Percentiles rank a stretch among this genome's conserved stretches.
phyloP scores from a whole-genome alignment of 768 basidiomycete species.

The Collybia sp. region DNA sequence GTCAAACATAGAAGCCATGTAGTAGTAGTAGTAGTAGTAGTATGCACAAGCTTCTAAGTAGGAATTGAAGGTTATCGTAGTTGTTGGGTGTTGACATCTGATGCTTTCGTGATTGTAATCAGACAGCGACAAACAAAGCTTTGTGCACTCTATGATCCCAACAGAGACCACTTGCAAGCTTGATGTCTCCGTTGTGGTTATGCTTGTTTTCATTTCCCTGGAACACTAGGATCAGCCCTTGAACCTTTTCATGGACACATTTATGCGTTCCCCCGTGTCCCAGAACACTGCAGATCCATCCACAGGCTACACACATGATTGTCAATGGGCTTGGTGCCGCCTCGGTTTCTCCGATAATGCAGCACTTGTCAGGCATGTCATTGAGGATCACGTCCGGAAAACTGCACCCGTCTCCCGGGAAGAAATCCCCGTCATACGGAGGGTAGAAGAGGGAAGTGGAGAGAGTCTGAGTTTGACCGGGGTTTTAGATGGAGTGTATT shows the following conservation, averaged over 20 bases:
- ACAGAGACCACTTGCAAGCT: too few species aligned
- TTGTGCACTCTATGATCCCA: too few species aligned
- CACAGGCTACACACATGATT: slow-evolving; percentile 22
- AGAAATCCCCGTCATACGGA: slow-evolving; percentile 38
- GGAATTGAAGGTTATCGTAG: too few species aligned
- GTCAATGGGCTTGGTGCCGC: slow-evolving; percentile 54
- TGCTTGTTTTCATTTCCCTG: not conserved
- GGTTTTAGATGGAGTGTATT: slow-evolving; percentile 6
- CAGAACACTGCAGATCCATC: slow-evolving; percentile 1
- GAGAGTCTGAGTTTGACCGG: slow-evolving; percentile 25
- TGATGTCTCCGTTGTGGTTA: not conserved
- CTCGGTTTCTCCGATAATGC: slow-evolving; percentile 29
- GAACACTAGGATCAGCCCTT: too few species aligned
- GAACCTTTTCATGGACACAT: too few species aligned
- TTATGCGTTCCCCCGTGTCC: too few species aligned
- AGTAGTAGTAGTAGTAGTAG: too few species aligned
- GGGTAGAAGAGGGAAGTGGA: slow-evolving; percentile 42
- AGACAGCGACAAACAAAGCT: not conserved
- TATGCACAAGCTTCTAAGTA: too few species aligned
- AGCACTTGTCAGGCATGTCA: slow-evolving; percentile 41
- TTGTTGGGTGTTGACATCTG: too few species aligned
- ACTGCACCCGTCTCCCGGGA: slow-evolving; percentile 36
- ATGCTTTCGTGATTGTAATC: not conserved
- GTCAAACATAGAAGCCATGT: slow-evolving; percentile 19
- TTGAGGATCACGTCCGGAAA: slow-evolving; percentile 39